Evolutionary conservation across 352 stramenopile species (phyloP).

Genomic region (Phytophthora pseudosyringae): DNA sequence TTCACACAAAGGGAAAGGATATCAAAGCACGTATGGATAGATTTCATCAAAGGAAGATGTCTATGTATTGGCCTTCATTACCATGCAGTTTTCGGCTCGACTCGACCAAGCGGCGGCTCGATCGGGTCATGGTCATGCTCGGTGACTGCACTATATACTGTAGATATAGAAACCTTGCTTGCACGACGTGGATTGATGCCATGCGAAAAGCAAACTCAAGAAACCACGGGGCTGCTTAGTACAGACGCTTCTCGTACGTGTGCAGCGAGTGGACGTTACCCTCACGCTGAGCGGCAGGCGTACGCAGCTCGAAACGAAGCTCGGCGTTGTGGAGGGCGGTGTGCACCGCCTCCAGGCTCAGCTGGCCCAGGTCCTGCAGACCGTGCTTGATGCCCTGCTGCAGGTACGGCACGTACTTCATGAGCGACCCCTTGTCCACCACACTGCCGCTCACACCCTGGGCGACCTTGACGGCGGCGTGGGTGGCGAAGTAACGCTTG

Average conservation of each 20-base stretch:
- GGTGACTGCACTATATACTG: slow-evolving; percentile 53
- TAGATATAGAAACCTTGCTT: slow-evolving; percentile 45
- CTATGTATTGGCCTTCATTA: slow-evolving; percentile 48
- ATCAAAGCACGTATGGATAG: neutral
- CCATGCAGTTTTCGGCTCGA: slow-evolving; percentile 47
- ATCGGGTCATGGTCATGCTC: slow-evolving; percentile 38
- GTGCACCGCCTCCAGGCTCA: slow-evolving; percentile 91
- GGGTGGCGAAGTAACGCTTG: slow-evolving; percentile 93
- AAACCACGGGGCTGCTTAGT: slow-evolving; percentile 45
- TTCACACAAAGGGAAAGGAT: no score
- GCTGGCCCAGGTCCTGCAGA: slow-evolving; percentile 97
- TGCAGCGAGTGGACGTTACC: slow-evolving; percentile 98
- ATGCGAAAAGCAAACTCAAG: slow-evolving; percentile 25
- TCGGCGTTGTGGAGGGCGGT: slow-evolving; percentile 77
- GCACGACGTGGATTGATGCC: slow-evolving; percentile 14
- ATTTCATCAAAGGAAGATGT: slow-evolving; percentile 17
- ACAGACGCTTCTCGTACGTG: slow-evolving; percentile 96
- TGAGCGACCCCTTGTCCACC: slow-evolving; percentile 99
- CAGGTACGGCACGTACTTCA: slow-evolving; percentile 99
- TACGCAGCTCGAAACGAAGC: slow-evolving; percentile 98
- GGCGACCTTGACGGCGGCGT: slow-evolving; percentile 97
- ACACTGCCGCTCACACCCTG: slow-evolving; percentile 99
- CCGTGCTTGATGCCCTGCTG: slow-evolving; percentile 98
- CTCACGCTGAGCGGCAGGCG: slow-evolving; percentile 98
- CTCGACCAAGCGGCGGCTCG: slow-evolving; percentile 24